These are phyloP conservation scores for Stygiomarasmius scandens DNA, from an alignment of 1,284 basidiomycete species.

Conservation along the genomic window DNA sequence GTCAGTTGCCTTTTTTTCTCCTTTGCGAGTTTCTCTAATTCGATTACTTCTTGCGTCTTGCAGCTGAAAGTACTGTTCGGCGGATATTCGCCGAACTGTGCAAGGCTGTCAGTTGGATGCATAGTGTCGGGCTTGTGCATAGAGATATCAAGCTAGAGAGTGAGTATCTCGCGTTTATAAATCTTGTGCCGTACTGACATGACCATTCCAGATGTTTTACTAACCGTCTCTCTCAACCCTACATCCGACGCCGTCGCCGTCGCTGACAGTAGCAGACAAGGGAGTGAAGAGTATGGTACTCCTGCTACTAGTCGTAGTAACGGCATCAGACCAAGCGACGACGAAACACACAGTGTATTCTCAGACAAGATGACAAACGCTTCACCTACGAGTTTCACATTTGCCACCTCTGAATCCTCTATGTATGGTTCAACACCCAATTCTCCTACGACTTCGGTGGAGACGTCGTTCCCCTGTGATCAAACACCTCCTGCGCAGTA, in stretches of 20 bases:
- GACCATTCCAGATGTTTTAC: slow-evolving; percentile 54
- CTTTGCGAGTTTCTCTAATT: background rate
- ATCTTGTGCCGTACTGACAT: background rate
- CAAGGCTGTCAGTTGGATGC: slow-evolving; percentile 88
- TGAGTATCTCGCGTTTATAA: slow-evolving; percentile 43
- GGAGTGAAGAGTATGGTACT: background rate
- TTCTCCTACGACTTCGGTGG: background rate
- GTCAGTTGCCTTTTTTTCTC: slow-evolving; percentile 22
- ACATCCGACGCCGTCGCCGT: background rate
- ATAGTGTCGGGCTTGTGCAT: slow-evolving; percentile 85
- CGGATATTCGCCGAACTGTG: slow-evolving; percentile 82
- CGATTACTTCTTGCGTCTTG: background rate
- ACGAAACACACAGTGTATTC: background rate
- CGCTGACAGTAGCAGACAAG: slow-evolving; percentile 12
- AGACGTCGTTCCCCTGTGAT: background rate
- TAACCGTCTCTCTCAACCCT: slow-evolving; percentile 41
- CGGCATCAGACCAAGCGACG: background rate
- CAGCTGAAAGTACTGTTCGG: slow-evolving; percentile 61
- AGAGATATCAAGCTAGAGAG: slow-evolving; percentile 95
- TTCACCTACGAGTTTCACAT: slow-evolving; percentile 10
- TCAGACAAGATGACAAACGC: background rate
- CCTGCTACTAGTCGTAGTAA: background rate
- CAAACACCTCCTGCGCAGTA: background rate
- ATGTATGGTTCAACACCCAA: background rate
- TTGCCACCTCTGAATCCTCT: background rate